Percentiles rank a stretch among this genome's conserved stretches.
Evolutionary conservation across 176 grass and related monocot species (phyloP).

Genomic region (Musa schizocarpa): DNA sequence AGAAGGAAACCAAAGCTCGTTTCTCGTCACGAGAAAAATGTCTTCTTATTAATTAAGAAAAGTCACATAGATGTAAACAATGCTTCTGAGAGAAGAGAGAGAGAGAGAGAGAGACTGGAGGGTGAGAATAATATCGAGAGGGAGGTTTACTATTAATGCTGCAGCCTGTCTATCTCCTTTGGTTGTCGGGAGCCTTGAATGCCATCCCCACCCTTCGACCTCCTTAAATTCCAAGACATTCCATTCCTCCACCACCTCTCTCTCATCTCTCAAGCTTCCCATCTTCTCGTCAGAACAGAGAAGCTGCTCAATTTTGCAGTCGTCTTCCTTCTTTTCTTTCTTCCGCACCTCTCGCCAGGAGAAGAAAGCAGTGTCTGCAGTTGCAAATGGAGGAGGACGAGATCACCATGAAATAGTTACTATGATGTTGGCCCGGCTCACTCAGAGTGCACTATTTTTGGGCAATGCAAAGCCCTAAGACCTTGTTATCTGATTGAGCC

Average conservation of each 20-base stretch:
- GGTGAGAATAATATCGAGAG: neutral
- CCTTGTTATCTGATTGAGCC: constrained; percentile 20
- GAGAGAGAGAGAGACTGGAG: neutral
- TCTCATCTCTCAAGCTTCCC: neutral
- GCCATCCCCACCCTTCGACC: neutral
- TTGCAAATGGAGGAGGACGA: neutral
- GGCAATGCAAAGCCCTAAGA: neutral
- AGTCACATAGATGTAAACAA: no score
- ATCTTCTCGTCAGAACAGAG: neutral
- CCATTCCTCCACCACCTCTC: neutral
- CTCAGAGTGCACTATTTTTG: constrained; percentile 6
- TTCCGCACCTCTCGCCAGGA: neutral
- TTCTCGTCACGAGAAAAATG: no score
- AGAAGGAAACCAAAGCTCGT: no score
- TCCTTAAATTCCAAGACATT: constrained; percentile 24
- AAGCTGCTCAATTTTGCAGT: no score
- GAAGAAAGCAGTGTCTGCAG: neutral
- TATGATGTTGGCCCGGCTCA: constrained; percentile 30
- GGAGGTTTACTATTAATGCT: constrained; percentile 21
- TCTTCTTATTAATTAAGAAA: no score
- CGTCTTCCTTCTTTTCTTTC: neutral
- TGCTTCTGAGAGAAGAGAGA: no score
- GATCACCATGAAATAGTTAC: constrained; percentile 20
- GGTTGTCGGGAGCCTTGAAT: constrained; percentile 15
- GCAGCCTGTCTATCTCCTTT: constrained; percentile 15